These are phyloP conservation scores for Ceratocystis harringtonii DNA, from an alignment of 2,329 filamentous ascomycete species.

Conservation along the genomic window DNA sequence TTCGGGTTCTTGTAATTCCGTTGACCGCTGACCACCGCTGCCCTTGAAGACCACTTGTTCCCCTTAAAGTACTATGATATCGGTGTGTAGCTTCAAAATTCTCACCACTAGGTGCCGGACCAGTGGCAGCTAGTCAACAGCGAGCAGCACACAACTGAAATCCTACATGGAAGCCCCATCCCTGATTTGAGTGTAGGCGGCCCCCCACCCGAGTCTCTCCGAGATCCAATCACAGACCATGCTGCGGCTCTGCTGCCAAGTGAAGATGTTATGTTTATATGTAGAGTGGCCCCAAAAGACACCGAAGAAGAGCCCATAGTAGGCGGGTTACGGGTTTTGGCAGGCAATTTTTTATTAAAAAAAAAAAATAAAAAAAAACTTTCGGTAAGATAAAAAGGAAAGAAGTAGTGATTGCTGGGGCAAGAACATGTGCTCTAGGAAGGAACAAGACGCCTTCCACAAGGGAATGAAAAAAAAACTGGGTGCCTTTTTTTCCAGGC, in stretches of 20 bases:
- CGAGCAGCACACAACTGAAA: neutral
- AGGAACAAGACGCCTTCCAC: neutral
- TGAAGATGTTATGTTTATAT: neutral
- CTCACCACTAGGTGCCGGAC: neutral
- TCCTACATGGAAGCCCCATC: neutral
- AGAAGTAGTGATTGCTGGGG: neutral
- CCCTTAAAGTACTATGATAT: neutral
- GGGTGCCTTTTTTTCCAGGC: slow-evolving; percentile 14
- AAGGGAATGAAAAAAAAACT: neutral
- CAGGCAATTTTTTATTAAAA: neutral
- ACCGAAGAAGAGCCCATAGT: neutral
- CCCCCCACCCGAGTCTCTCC: slow-evolving; percentile 3
- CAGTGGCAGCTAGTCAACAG: neutral
- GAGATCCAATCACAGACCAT: slow-evolving; percentile 8
- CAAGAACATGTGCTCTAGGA: neutral
- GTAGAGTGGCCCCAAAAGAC: neutral
- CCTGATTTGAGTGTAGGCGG: neutral
- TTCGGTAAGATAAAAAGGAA: neutral
- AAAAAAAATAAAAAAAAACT: neutral
- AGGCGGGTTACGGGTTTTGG: neutral
- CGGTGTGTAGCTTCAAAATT: neutral
- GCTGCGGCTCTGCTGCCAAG: slow-evolving; percentile 1
- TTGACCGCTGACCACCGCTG: neutral
- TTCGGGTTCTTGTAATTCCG: neutral
- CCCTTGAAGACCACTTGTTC: neutral